Base-by-base conservation (phyloP, 495 filamentous ascomycete species). In the Hyphodiscus hymeniophilus region DNA sequence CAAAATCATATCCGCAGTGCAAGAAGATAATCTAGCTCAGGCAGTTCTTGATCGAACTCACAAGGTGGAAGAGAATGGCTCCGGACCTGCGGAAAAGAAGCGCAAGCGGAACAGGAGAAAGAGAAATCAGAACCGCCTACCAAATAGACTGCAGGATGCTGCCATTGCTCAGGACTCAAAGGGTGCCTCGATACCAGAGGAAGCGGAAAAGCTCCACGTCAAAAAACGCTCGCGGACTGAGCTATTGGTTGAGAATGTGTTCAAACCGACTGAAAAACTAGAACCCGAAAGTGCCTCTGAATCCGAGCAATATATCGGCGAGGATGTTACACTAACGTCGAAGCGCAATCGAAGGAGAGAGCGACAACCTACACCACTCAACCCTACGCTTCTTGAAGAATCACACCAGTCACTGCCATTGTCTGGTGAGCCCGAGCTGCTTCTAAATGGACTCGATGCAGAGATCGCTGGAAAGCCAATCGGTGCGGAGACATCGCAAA, bases 101-200 rank as follows among this genome's bases (percentile, higher is more conserved):
- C 24, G 34, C 12, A 38, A 47, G 36, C 38, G 39, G 35, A 41
- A 47, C n/a, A n/a, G n/a, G 39, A 41, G 26, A 24, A 48, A 51
- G 10, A 48, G 47, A 23, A 57, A 57, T 15, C 41, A 54, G 3
- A 53, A 53, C 18, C 20, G 21, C 3, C 17, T 45, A 17, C 11
- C 32, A n/a, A 41, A 47, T 7, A 46, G 31, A n/a, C 6, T 28
- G 22, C 12, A 13, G 13, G 15, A 21, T 32, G 35, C 23, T 43
- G 40, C 16, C 40, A 11, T 4, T 8, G 12, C 8, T 12, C 11
- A 21, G 10, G 21, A 43, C 5, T 2, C 20, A 20, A 33, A 31
- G 15, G 16, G 6, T 36, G 3, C 33, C 15, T 36, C 26, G 10
- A 28, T 28, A 4, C n/a, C n/a, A n/a, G n/a, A 11, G n/a, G 10